These are phyloP conservation scores for Dillenia turbinata DNA, from an alignment of 164 flowering plant genomes.

Conservation along the genomic window DNA sequence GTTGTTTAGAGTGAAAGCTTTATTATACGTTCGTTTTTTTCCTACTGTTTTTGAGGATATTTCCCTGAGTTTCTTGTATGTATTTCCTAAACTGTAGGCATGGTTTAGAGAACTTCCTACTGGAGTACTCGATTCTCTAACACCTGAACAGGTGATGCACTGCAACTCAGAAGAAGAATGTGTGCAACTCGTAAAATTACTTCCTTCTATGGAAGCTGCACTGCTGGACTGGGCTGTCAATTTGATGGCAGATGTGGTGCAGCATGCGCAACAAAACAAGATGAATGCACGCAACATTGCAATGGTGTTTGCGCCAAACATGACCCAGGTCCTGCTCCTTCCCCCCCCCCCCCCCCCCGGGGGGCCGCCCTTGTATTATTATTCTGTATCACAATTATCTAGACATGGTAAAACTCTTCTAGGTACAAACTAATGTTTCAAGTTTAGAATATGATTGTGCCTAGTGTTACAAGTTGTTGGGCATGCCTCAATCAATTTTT, in stretches of 20 bases:
- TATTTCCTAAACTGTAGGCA: slow-evolving; percentile 40
- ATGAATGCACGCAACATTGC: slow-evolving; percentile 96
- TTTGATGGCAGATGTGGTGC: slow-evolving; percentile 92
- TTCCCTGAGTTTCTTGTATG: neutral
- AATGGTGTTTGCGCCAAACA: slow-evolving; percentile 96
- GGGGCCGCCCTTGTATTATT: neutral
- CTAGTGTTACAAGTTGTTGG: too few species aligned
- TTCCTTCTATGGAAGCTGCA: slow-evolving; percentile 79
- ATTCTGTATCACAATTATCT: too few species aligned
- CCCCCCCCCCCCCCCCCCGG: too few species aligned
- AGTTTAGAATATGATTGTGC: too few species aligned
- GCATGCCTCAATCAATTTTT: too few species aligned
- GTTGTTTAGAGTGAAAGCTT: too few species aligned
- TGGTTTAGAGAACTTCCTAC: slow-evolving; percentile 97
- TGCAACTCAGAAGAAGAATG: slow-evolving; percentile 91
- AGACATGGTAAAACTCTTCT: too few species aligned
- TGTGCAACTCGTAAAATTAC: slow-evolving; percentile 42
- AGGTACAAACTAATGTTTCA: too few species aligned
- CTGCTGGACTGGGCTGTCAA: slow-evolving; percentile 95
- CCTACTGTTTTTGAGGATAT: too few species aligned
- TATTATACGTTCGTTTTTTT: too few species aligned
- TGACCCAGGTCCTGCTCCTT: slow-evolving; percentile 78
- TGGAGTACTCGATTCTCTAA: slow-evolving; percentile 84
- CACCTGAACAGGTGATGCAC: slow-evolving; percentile 90
- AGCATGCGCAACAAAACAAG: slow-evolving; percentile 73